Conservation (phyloP, 2,329 filamentous ascomycete species). For the Ophiocordyceps camponoti-floridani region DNA sequence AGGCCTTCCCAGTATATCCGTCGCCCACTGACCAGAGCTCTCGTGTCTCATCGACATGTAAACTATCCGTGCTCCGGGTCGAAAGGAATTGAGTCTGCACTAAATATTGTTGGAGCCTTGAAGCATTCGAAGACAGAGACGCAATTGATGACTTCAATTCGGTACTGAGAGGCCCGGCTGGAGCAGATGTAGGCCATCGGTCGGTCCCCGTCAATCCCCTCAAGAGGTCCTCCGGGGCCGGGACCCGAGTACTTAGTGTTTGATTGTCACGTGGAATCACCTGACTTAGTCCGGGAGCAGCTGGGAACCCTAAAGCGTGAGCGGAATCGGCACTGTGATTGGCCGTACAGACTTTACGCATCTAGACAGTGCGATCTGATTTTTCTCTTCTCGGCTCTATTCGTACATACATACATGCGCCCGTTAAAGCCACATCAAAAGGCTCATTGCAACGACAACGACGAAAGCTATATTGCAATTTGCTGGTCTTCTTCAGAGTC, state of each 20-base stretch:
- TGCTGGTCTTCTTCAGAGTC: not conserved
- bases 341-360: not conserved
- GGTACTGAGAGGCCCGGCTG: constrained; percentile 6
- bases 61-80: not conserved
- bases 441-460: not conserved
- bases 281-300: constrained; percentile 3
- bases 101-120: not conserved
- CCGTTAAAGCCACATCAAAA: not conserved
- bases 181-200: constrained; percentile 7
- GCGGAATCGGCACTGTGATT: too few species aligned
- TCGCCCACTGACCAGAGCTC: constrained; percentile 4
- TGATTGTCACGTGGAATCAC: constrained; percentile 7
- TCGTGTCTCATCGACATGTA: constrained; percentile 1
- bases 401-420: too few species aligned
- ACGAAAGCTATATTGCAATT: not conserved
- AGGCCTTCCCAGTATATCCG: constrained; percentile 4
- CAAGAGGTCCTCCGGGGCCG: not conserved
- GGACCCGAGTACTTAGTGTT: not conserved
- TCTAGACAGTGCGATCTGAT: not conserved
- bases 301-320: not conserved
- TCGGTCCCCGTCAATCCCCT: constrained; percentile 1
- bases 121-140: not conserved
- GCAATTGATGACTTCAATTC: constrained; percentile 5
- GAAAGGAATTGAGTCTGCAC: constrained; percentile 1
- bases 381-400: not conserved